Evolutionary conservation across 225 moss, liverwort and hornwort species (phyloP), one percentile per base, ranked within the genome.

Genomic region (Marchantia polymorpha): DNA sequence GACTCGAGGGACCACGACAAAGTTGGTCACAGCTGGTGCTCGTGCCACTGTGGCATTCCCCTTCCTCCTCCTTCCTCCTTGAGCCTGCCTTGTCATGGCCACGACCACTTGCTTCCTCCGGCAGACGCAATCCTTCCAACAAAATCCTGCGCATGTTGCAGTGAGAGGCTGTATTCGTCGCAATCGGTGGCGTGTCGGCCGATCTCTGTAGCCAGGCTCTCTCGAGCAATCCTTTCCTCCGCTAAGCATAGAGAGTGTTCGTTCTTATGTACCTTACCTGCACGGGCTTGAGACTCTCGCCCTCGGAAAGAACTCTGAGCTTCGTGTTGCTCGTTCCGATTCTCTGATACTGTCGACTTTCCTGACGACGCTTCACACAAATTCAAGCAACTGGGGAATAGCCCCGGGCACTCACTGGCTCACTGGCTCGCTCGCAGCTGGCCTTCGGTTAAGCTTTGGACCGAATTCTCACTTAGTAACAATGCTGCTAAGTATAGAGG

Each of bases 131-230:
- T 69, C 46, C 68, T 69, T 69, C 68, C 71, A 72, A 72, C 71
- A 51, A 72, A 20, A 72, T 52, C 72, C 51, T 72, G 51, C 19
- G 25, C 49, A 72, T 72, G 48, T 51, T 72, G 72, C 23, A 72
- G 10, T 46, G 19, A 22, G 19, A 47, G 66, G 29, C 39, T 68
- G 30, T 9, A 30, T 46, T 69, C 69, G 47, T 69, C 69, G 69
- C 69, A 47, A 14, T 69, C 0, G 12, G 72, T 52, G 72, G 50
- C 72, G 72, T 72, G 72, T 72, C n/a, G 50, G 72, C 51, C 51
- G 72, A 72, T 52, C 48, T 68, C 70, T 19, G 70, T 71, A 71
- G 49, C 70, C 70, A 71, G 49, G 49, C 70, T 46, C 30, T 69
- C 39, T 7, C 29, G 30, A 30, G 14, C 30, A 8, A 23, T 11